Evolutionary conservation across 345 rosid species (phyloP).

Genomic region (Boechera stricta): DNA sequence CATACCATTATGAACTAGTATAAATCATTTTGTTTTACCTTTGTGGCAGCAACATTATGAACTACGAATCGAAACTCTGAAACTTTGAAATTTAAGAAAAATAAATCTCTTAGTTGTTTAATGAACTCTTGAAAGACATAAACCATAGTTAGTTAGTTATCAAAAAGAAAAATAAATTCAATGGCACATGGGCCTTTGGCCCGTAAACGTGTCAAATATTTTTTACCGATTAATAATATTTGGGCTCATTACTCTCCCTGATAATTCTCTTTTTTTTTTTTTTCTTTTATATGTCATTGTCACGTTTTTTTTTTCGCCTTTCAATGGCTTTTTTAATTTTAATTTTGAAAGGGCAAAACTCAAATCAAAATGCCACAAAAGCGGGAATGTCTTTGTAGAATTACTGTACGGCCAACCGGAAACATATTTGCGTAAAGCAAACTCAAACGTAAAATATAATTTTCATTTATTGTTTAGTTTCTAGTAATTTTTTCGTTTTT

Average conservation of each 20-base stretch:
- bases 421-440: constrained; percentile 22
- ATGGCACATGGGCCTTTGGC: not conserved
- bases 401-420: not conserved
- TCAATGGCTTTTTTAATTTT: no score
- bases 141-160: not conserved
- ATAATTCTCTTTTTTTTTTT: not conserved
- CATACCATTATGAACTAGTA: no score
- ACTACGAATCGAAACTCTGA: no score
- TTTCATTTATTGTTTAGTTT: constrained; percentile 6
- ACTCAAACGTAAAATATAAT: constrained; percentile 5
- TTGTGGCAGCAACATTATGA: no score
- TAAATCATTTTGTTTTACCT: no score
- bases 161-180: not conserved
- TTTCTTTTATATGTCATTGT: not conserved
- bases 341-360: no score
- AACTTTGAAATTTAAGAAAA: no score
- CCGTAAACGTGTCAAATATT: not conserved
- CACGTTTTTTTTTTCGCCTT: not conserved
- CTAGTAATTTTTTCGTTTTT: not conserved
- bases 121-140: not conserved
- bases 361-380: not conserved
- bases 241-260: not conserved
- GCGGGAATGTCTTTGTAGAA: constrained; percentile 9
- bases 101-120: not conserved
- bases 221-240: not conserved